A percentile compares a stretch with the other conserved stretches of the same genome.
Conservation (phyloP, 108 stramenopile genomes). For the Nitzschia putrida region DNA sequence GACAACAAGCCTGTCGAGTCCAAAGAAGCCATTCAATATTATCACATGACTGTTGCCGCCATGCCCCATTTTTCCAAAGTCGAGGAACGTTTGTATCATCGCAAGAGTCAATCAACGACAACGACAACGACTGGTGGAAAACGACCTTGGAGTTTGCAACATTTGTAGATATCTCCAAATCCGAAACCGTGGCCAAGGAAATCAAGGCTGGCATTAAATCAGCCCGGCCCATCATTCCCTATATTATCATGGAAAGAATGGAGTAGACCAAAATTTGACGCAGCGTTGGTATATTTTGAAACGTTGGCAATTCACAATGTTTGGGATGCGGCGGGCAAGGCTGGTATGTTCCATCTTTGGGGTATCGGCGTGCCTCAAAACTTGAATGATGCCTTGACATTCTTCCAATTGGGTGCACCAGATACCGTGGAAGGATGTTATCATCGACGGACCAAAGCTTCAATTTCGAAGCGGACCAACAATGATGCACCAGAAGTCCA, state of each 20-base stretch:
- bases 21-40: conserved; percentile 83
- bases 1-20: conserved; percentile 83
- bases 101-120: not conserved
- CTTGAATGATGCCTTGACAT: conserved; percentile 62
- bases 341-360: conserved; percentile 80
- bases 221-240: conserved; percentile 72
- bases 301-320: conserved; percentile 59
- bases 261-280: conserved; percentile 78
- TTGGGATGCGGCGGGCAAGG: conserved; percentile 80
- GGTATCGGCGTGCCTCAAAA: conserved; percentile 67
- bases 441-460: conserved; percentile 20
- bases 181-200: not conserved
- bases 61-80: conserved; percentile 18
- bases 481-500: conserved; percentile 10
- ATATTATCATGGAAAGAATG: conserved; percentile 73
- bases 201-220: conserved; percentile 60
- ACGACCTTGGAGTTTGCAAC: not conserved
- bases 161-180: not conserved
- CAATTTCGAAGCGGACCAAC: not conserved
- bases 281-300: conserved; percentile 77
- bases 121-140: not conserved
- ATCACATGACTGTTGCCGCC: conserved; percentile 63
- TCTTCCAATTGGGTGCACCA: conserved; percentile 68
- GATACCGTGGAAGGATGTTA: conserved; percentile 57
- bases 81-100: not conserved